Evolutionary conservation across 495 filamentous ascomycete species (phyloP), one percentile per base, ranked within the genome.

Genomic region (Xylaria acuta): DNA sequence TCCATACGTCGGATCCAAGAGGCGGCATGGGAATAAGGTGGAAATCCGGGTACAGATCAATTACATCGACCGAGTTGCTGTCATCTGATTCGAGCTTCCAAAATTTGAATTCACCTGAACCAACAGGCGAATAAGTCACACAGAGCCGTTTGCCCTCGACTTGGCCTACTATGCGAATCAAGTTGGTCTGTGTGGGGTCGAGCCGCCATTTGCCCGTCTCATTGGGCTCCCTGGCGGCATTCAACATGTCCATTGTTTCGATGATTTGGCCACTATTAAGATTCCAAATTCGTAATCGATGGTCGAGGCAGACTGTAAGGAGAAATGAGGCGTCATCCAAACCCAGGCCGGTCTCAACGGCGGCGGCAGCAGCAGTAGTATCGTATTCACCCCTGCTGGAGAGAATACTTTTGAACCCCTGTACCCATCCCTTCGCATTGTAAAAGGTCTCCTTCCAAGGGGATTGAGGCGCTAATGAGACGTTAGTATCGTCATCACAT

Each of bases 41-140:
- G 16, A 81, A 67, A 30, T 87, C 85, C 0, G 92, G 85, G 66
- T 90, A 93, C 30, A 93, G 80, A 76, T 97, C 95, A 65, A 86
- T 84, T 22, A 97, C 85, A 12, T 89, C 87, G 9, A 93, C 78
- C 8, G 86, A 86, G 25, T 88, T 88, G 41, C 87, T 86, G 54
- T 90, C 84, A 36, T 90, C 87, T 20, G 90, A 88, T 69, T 87
- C 86, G 3, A 94, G 87, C 64, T 88, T 90, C 94, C 95, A 99
- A 81, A 99, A 95, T 81, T 98, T 98, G 88, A 99, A 98, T 74
- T 94, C 90, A 32, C 94, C 93, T 77, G 94, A 85, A 70, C 93
- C 90, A 75, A 94, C 85, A 11, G 96, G 94, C 41, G 94, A 97
- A 79, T 93, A 97, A 16, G 94, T 95, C 30, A 93, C 89, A 27